Percentiles rank a stretch among this genome's conserved stretches.
Evolutionary conservation across 192 early-diverging fungal species (phyloP).

Genomic region (Coemansia sp.): DNA sequence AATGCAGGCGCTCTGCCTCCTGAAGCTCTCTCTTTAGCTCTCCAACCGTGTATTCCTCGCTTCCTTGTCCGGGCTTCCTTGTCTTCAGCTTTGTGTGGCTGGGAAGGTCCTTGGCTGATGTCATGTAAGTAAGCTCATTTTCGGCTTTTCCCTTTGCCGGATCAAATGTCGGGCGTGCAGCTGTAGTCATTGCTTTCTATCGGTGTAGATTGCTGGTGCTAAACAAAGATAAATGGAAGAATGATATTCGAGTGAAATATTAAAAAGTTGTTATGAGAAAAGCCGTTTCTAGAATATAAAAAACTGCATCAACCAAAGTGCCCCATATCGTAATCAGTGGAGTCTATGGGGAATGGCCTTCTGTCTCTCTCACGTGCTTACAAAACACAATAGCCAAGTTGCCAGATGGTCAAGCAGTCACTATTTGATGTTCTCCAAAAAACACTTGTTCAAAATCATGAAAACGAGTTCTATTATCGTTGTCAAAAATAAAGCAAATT

Average conservation of each 20-base stretch:
- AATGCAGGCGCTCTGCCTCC: conserved; percentile 68
- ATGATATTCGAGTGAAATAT: no score
- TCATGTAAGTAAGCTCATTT: conserved; percentile 63
- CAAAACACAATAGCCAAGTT: no score
- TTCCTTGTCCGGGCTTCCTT: conserved; percentile 69
- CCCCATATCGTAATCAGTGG: no score
- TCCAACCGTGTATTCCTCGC: conserved; percentile 58
- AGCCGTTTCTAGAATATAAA: no score
- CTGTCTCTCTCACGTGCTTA: no score
- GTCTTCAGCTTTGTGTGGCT: conserved; percentile 78
- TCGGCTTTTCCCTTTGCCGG: conserved; percentile 69
- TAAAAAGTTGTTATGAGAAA: no score
- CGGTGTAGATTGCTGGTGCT: neutral
- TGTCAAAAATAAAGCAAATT: neutral
- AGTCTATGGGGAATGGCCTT: no score
- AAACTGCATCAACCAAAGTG: no score
- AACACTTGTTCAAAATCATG: no score
- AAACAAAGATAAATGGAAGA: neutral
- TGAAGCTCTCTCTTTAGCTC: conserved; percentile 67
- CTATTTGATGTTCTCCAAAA: no score
- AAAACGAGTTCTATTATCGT: neutral
- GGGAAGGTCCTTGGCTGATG: conserved; percentile 68
- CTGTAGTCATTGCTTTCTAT: conserved; percentile 56
- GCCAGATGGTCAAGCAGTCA: no score
- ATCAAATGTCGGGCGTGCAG: conserved; percentile 76